Percentiles rank a stretch among this genome's conserved stretches.
Conservation (phyloP, 1,139 yeast species). For the Pichia sp. region DNA sequence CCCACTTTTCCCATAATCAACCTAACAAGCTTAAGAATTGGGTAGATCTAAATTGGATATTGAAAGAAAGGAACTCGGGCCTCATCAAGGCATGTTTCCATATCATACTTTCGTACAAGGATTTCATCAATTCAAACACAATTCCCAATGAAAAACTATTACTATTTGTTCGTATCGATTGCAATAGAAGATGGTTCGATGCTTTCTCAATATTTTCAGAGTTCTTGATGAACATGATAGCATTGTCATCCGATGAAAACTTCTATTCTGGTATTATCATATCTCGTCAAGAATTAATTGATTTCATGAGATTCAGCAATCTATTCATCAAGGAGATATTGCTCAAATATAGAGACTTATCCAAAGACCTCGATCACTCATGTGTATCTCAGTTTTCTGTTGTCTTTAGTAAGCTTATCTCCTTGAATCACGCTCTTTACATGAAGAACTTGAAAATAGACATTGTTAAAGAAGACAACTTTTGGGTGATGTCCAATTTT, state of each 20-base stretch:
- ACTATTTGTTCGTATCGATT: background rate
- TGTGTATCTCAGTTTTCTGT: background rate
- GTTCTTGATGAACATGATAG: constrained; percentile 4
- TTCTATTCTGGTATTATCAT: constrained; percentile 21
- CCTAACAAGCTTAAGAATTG: too few relatives aligned
- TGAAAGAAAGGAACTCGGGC: constrained; percentile 1
- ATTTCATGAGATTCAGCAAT: constrained; percentile 46
- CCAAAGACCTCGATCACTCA: background rate
- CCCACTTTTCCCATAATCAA: too few relatives aligned
- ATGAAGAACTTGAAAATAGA: constrained; percentile 59
- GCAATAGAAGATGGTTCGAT: constrained; percentile 5
- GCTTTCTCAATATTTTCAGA: constrained; percentile 6
- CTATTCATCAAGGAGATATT: constrained; percentile 36
- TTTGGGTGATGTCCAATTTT: constrained; percentile 45
- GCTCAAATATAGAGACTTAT: constrained; percentile 6
- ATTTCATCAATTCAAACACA: background rate
- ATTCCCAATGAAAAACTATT: background rate
- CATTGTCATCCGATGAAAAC: constrained; percentile 5
- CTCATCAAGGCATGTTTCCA: constrained; percentile 1
- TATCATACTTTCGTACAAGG: background rate
- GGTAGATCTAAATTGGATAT: constrained; percentile 9
- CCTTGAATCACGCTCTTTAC: constrained; percentile 61
- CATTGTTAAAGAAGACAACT: constrained; percentile 42
- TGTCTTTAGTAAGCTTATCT: constrained; percentile 11
- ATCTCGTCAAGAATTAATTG: constrained; percentile 37